These are phyloP conservation scores for Barnettozyma hawaiiensis DNA, from an alignment of 1,139 yeast species.

Conservation along the genomic window DNA sequence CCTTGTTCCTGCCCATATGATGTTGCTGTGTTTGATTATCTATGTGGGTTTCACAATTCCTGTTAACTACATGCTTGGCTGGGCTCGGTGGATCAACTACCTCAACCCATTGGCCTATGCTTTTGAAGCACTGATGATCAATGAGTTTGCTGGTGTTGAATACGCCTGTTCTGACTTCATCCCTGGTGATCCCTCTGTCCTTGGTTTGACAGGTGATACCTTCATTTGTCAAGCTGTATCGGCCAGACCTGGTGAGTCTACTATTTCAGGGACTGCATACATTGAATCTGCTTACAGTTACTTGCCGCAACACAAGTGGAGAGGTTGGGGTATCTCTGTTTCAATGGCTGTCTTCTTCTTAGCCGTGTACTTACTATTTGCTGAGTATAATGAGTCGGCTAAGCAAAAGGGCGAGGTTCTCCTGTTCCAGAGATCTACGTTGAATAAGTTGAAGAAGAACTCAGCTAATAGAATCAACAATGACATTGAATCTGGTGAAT, in stretches of 20 bases:
- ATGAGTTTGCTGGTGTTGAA: slow-evolving; percentile 37
- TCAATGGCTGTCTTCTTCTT: slow-evolving; percentile 32
- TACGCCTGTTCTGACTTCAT: slow-evolving; percentile 41
- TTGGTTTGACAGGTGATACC: slow-evolving; percentile 41
- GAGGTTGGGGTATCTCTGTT: slow-evolving; percentile 66
- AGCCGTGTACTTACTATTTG: slow-evolving; percentile 39
- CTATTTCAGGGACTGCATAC: slow-evolving; percentile 57
- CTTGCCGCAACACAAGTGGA: slow-evolving; percentile 63
- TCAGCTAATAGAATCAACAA: slow-evolving; percentile 8
- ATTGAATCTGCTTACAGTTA: slow-evolving; percentile 51
- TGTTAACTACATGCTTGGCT: slow-evolving; percentile 58
- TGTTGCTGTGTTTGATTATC: slow-evolving; percentile 56
- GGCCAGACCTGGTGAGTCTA: slow-evolving; percentile 47
- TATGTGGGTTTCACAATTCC: slow-evolving; percentile 78
- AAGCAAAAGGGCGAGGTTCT: slow-evolving; percentile 81
- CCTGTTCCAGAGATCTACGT: slow-evolving; percentile 50
- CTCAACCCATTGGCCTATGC: slow-evolving; percentile 65
- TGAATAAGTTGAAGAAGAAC: slow-evolving; percentile 31
- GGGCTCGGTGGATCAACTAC: slow-evolving; percentile 79
- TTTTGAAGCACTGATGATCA: slow-evolving; percentile 63
- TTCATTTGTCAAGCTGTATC: slow-evolving; percentile 63
- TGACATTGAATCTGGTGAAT: slow-evolving; percentile 26
- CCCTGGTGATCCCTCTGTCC: slow-evolving; percentile 34
- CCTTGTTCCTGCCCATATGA: slow-evolving; percentile 64
- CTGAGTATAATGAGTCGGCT: slow-evolving; percentile 66